These are phyloP conservation scores for Cystofilobasidium macerans DNA, from an alignment of 768 basidiomycete species.

Conservation along the genomic window DNA sequence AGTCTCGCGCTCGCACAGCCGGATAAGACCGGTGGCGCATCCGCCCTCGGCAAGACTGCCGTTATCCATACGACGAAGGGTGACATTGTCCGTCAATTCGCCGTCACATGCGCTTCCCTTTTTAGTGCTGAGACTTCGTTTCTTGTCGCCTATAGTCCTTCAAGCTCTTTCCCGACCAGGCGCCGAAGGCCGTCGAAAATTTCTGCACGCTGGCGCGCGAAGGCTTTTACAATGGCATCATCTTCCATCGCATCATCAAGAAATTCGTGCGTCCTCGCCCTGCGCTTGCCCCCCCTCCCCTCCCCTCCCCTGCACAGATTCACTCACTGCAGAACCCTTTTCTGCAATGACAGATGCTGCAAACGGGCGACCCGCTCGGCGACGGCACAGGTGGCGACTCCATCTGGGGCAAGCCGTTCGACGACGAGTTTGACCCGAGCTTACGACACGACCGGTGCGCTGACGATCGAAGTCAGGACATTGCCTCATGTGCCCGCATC, in stretches of 20 bases:
- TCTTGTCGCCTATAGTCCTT: too few relatives aligned
- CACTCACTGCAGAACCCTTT: not conserved
- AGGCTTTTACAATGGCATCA: slow-evolving; percentile 80
- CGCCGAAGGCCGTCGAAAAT: slow-evolving; percentile 94
- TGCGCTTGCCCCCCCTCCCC: not conserved
- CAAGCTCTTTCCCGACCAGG: slow-evolving; percentile 66
- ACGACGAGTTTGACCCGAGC: slow-evolving; percentile 84
- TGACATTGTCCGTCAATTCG: slow-evolving; percentile 50
- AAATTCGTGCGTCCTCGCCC: slow-evolving; percentile 55
- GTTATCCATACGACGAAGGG: slow-evolving; percentile 93
- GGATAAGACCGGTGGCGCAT: slow-evolving; percentile 35
- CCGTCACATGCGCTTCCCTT: not conserved
- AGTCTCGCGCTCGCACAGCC: slow-evolving; percentile 50
- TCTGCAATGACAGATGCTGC: slow-evolving; percentile 54
- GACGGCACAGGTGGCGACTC: slow-evolving; percentile 86
- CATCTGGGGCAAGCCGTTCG: slow-evolving; percentile 82
- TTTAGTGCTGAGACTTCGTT: not conserved
- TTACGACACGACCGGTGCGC: slow-evolving; percentile 79
- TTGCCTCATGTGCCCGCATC: slow-evolving; percentile 19
- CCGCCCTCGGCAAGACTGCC: slow-evolving; percentile 61
- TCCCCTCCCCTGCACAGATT: not conserved
- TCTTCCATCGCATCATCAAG: slow-evolving; percentile 94
- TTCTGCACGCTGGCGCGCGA: slow-evolving; percentile 79
- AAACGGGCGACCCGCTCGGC: slow-evolving; percentile 89
- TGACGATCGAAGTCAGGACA: too few relatives aligned